A percentile compares a stretch with the other conserved stretches of the same genome.
Evolutionary conservation across 176 grass and related monocot genomes (phyloP).

Genomic region (Ananas comosus): DNA sequence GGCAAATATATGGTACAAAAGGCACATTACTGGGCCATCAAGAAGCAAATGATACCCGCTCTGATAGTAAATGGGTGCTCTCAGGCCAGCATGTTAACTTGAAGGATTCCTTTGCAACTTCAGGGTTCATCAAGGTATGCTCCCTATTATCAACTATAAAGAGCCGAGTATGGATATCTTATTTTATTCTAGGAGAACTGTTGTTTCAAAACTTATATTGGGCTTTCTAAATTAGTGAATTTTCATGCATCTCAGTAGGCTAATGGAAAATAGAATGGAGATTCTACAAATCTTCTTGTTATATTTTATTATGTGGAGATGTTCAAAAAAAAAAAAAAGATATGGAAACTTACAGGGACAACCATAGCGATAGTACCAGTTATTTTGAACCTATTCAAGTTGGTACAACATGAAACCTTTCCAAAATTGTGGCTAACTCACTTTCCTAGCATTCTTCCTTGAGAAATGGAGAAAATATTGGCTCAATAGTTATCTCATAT

Average conservation of each 20-base stretch:
- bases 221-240: not conserved
- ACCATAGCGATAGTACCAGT: not conserved
- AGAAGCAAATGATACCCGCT: conserved; percentile 45
- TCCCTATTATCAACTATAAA: conserved; percentile 4
- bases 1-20: conserved; percentile 23
- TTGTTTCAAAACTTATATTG: not conserved
- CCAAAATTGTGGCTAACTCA: not conserved
- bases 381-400: not conserved
- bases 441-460: not conserved
- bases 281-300: not conserved
- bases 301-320: not conserved
- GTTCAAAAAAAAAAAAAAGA: not conserved
- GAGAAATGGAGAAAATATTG: not conserved
- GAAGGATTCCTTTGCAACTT: conserved; percentile 35
- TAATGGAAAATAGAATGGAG: not conserved
- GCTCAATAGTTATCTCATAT: not conserved
- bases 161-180: conserved; percentile 17
- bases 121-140: conserved; percentile 71
- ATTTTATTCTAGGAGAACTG: conserved; percentile 14
- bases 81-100: conserved; percentile 24
- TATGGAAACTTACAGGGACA: not conserved
- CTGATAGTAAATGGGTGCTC: conserved; percentile 19
- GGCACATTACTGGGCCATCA: conserved; percentile 24
- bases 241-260: not conserved
- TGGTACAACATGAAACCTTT: not conserved